Conservation (phyloP, 208 protist species). For the Leptomonas pyrrhocoris region DNA sequence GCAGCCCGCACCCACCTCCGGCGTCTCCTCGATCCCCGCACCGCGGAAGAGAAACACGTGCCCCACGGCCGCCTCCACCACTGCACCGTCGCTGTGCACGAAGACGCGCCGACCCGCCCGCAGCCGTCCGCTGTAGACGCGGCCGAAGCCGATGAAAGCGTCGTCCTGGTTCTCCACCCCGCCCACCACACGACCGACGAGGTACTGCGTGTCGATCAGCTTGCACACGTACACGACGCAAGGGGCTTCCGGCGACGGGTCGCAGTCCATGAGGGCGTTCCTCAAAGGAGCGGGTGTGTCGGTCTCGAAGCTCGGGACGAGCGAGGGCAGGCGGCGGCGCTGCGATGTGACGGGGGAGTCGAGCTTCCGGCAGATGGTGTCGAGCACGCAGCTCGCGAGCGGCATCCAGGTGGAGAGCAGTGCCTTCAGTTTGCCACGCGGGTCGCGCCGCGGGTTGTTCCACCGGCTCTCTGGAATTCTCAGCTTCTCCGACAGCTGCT, state of each 20-base stretch:
- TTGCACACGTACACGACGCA: conserved; percentile 88
- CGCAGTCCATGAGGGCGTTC: conserved; percentile 65
- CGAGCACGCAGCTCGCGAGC: conserved; percentile 90
- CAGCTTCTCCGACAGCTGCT: conserved; percentile 64
- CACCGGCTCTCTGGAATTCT: conserved; percentile 67
- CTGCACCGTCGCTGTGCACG: conserved; percentile 77
- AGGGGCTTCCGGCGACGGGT: conserved; percentile 59
- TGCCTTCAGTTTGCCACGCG: conserved; percentile 73
- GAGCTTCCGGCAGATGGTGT: conserved; percentile 82
- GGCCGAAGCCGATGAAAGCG: conserved; percentile 96
- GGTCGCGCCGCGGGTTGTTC: conserved; percentile 77
- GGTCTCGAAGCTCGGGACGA: conserved; percentile 70
- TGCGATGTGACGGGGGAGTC: conserved; percentile 92
- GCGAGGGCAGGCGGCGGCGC: conserved; percentile 55
- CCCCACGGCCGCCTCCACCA: conserved; percentile 55
- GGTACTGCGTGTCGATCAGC: conserved; percentile 86
- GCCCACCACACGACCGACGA: conserved; percentile 63
- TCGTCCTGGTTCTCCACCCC: conserved; percentile 57
- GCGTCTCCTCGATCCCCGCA: conserved; percentile 87
- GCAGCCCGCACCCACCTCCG: conserved; percentile 77
- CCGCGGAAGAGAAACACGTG: conserved; percentile 95
- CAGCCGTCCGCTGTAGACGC: conserved; percentile 96
- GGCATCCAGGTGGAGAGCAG: conserved; percentile 95
- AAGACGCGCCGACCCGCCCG: conserved; percentile 86
- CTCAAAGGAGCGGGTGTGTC: conserved; percentile 37